Conservation (phyloP, 768 basidiomycete genomes). For the Suillus brevipes region DNA sequence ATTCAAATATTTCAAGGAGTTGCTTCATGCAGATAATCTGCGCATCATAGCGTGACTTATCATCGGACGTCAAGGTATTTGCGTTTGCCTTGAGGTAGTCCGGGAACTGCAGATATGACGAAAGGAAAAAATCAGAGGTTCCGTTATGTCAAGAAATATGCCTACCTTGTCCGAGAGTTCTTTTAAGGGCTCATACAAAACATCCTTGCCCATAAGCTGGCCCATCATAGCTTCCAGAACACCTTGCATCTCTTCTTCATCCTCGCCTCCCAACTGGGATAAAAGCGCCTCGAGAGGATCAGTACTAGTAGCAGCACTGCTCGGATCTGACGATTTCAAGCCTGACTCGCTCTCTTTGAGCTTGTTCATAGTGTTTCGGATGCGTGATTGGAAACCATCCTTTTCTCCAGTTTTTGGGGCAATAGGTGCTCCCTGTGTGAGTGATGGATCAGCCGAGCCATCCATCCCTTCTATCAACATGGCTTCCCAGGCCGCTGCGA, state of each 20-base stretch:
- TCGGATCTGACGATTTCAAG: slow-evolving; percentile 22
- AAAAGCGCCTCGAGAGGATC: slow-evolving; percentile 56
- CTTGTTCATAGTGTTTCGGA: slow-evolving; percentile 73
- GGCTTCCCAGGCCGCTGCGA: slow-evolving; percentile 69
- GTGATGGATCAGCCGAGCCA: slow-evolving; percentile 26
- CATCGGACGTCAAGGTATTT: slow-evolving; percentile 51
- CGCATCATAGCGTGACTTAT: slow-evolving; percentile 61
- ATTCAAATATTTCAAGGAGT: slow-evolving; percentile 69
- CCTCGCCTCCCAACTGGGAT: slow-evolving; percentile 43
- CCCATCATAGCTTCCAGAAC: slow-evolving; percentile 70
- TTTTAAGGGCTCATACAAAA: slow-evolving; percentile 58
- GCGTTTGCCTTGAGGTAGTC: slow-evolving; percentile 63
- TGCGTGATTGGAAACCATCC: slow-evolving; percentile 64
- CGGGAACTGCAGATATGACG: slow-evolving; percentile 59
- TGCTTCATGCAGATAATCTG: slow-evolving; percentile 58
- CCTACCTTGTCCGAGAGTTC: slow-evolving; percentile 72
- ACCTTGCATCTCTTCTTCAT: slow-evolving; percentile 57
- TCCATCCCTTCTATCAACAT: slow-evolving; percentile 68
- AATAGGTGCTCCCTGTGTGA: neutral
- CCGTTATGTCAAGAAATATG: neutral
- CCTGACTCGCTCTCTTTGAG: slow-evolving; percentile 64
- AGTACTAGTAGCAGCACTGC: slow-evolving; percentile 12
- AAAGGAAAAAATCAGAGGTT: slow-evolving; percentile 3
- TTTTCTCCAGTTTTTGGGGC: slow-evolving; percentile 15
- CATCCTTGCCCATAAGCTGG: slow-evolving; percentile 32